Evolutionary conservation across 768 basidiomycete genomes (phyloP).

Genomic region (Xerocomus brunneocitrinus): DNA sequence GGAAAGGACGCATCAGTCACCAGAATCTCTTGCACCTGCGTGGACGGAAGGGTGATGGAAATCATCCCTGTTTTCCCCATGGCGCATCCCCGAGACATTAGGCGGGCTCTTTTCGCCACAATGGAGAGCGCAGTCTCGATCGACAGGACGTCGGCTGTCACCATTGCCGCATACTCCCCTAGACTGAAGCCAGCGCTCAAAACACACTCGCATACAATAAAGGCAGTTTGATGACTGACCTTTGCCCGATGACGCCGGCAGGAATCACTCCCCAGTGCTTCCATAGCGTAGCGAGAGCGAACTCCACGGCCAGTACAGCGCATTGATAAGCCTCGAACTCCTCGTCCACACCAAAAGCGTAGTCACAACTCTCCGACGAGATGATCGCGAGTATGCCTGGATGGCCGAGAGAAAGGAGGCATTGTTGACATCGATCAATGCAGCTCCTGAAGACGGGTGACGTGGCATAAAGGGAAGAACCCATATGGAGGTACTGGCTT

Average conservation of each 20-base stretch:
- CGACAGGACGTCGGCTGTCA: slow-evolving; percentile 53
- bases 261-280: slow-evolving; percentile 64
- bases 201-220: not conserved
- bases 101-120: slow-evolving; percentile 53
- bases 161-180: slow-evolving; percentile 72
- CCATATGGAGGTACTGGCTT: slow-evolving; percentile 65
- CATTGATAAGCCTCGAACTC: slow-evolving; percentile 47
- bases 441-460: slow-evolving; percentile 43
- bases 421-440: slow-evolving; percentile 56
- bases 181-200: slow-evolving; percentile 41
- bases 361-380: slow-evolving; percentile 19
- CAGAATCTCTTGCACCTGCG: slow-evolving; percentile 34
- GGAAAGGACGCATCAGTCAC: slow-evolving; percentile 31
- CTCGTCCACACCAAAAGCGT: slow-evolving; percentile 25
- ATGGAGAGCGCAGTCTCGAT: slow-evolving; percentile 54
- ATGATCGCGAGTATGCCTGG: slow-evolving; percentile 47
- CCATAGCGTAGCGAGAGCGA: slow-evolving; percentile 61
- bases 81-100: slow-evolving; percentile 49
- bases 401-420: slow-evolving; percentile 47
- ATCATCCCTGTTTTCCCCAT: slow-evolving; percentile 54
- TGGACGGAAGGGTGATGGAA: slow-evolving; percentile 41
- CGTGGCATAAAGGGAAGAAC: slow-evolving; percentile 47
- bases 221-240: slow-evolving; percentile 38
- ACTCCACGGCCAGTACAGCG: slow-evolving; percentile 59
- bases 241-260: slow-evolving; percentile 63